Conservation (phyloP, 2,329 filamentous ascomycete genomes). For the Fusarium sp. region DNA sequence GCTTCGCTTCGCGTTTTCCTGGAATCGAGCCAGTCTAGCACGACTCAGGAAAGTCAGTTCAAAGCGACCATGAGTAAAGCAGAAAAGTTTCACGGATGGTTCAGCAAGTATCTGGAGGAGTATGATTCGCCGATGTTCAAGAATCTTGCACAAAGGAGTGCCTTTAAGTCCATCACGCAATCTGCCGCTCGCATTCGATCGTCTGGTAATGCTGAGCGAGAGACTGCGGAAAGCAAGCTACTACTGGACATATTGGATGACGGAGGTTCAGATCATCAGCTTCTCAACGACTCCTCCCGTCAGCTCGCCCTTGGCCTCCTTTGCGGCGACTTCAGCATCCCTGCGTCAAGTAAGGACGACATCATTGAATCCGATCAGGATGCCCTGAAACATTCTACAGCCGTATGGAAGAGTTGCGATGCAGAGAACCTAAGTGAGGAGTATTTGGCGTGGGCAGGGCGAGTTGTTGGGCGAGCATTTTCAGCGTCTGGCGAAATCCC, state of each 20-base stretch:
- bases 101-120: conserved; percentile 75
- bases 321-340: conserved; percentile 79
- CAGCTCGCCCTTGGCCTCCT: conserved; percentile 80
- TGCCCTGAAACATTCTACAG: conserved; percentile 73
- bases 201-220: conserved; percentile 77
- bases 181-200: conserved; percentile 78
- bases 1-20: conserved; percentile 84
- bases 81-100: conserved; percentile 83
- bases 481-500: conserved; percentile 80
- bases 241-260: conserved; percentile 86
- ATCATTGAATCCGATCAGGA: conserved; percentile 77
- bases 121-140: conserved; percentile 71
- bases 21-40: conserved; percentile 80
- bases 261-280: conserved; percentile 69
- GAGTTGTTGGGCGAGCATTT: conserved; percentile 87
- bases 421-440: conserved; percentile 73
- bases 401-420: conserved; percentile 83
- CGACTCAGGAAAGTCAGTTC: conserved; percentile 88
- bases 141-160: conserved; percentile 63
- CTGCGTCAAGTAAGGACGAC: conserved; percentile 65
- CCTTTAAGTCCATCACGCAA: conserved; percentile 77
- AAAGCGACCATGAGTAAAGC: conserved; percentile 82
- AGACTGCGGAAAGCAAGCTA: conserved; percentile 83
- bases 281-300: conserved; percentile 80
- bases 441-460: conserved; percentile 88